Evolutionary conservation across 768 basidiomycete genomes (phyloP).

Genomic region (Hericium rajendrae): DNA sequence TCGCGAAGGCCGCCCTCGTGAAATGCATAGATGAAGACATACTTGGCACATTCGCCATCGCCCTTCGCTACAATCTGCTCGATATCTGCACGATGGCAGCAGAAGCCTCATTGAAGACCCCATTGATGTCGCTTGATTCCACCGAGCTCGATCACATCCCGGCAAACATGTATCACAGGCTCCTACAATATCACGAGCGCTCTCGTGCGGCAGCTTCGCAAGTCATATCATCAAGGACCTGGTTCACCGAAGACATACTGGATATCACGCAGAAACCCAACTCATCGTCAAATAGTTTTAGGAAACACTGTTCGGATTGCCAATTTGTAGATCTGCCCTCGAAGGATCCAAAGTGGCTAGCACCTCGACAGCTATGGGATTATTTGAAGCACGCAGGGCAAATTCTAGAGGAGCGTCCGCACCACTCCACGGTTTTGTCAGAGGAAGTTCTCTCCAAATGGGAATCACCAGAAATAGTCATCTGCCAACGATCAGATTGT

Average conservation of each 20-base stretch:
- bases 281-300: too few species aligned
- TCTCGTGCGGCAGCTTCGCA: not conserved
- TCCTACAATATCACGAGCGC: not conserved
- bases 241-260: not conserved
- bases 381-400: not conserved
- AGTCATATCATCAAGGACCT: not conserved
- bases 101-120: too few species aligned
- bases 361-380: not conserved
- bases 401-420: not conserved
- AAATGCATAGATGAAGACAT: too few species aligned
- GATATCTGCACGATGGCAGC: too few species aligned
- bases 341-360: not conserved
- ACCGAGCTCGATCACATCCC: not conserved
- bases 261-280: too few species aligned
- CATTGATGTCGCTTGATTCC: too few species aligned
- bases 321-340: not conserved
- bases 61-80: too few species aligned
- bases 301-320: not conserved
- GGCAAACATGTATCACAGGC: not conserved
- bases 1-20: too few species aligned
- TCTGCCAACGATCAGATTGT: too few species aligned
- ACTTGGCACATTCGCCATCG: too few species aligned
- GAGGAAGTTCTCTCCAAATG: not conserved
- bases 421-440: not conserved
- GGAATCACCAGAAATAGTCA: not conserved